A percentile compares a stretch with the other conserved stretches of the same genome.
Evolutionary conservation across 169 alveolate genomes (phyloP).

Genomic region (Pseudocohnilembus persalinus): DNA sequence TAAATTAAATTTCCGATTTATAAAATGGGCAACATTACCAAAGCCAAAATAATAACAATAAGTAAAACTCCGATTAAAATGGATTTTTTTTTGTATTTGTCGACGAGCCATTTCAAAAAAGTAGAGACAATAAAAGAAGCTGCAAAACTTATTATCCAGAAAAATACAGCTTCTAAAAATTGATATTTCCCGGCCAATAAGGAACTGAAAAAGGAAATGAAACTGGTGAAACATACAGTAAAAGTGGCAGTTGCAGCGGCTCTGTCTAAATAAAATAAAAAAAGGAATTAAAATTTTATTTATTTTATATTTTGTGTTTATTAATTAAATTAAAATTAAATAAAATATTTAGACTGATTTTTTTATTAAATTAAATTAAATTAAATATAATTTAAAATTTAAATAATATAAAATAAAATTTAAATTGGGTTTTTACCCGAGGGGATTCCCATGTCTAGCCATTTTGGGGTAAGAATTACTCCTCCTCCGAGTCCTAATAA

Average conservation of each 20-base stretch:
- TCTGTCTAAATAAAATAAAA: conserved; percentile 12
- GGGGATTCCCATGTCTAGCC: conserved; percentile 70
- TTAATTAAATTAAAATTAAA: too few relatives aligned
- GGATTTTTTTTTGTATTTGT: conserved; percentile 26
- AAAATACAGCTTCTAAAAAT: conserved; percentile 1
- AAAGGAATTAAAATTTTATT: too few relatives aligned
- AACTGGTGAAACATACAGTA: conserved; percentile 19
- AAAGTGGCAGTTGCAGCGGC: conserved; percentile 36
- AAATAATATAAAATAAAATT: too few relatives aligned
- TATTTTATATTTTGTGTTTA: too few relatives aligned
- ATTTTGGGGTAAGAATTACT: conserved; percentile 80
- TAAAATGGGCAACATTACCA: conserved; percentile 20
- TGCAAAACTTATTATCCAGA: not conserved
- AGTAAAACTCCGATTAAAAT: conserved; percentile 17
- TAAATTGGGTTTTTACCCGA: not conserved
- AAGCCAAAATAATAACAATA: conserved; percentile 22
- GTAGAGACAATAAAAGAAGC: conserved; percentile 34
- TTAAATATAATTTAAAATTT: too few relatives aligned
- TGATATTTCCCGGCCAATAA: conserved; percentile 21
- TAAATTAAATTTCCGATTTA: conserved; percentile 10
- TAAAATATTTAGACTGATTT: too few relatives aligned
- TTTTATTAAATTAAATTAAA: too few relatives aligned
- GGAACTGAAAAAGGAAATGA: conserved; percentile 23
- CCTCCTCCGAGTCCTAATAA: conserved; percentile 91
- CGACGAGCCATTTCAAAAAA: not conserved